phyloP scores from a whole-genome alignment of 768 basidiomycete genomes.

The Exidia glandulosa region DNA sequence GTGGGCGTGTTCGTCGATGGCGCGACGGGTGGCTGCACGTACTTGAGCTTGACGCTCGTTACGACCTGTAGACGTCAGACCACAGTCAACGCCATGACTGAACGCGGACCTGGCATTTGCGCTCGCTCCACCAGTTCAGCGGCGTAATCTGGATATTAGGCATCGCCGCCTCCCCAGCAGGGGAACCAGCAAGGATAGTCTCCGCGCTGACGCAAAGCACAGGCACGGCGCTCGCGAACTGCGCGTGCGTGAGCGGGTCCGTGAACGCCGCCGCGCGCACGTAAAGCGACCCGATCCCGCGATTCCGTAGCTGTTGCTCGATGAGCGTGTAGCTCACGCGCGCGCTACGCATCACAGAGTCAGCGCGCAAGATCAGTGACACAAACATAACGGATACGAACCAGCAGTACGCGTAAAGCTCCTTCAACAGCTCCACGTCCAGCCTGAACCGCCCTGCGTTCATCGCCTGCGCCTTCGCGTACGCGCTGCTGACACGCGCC shows the following conservation, averaged over 20 bases:
- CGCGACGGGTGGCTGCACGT: slow-evolving; percentile 71
- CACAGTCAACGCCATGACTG: not conserved
- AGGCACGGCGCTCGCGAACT: slow-evolving; percentile 67
- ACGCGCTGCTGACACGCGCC: not conserved
- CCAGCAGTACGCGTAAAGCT: slow-evolving; percentile 85
- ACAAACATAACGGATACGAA: slow-evolving; percentile 19
- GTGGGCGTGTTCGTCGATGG: not conserved
- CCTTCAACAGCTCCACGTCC: slow-evolving; percentile 59
- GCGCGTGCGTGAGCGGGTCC: slow-evolving; percentile 36
- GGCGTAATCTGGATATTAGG: slow-evolving; percentile 83
- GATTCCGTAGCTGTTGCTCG: slow-evolving; percentile 76
- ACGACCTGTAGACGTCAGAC: slow-evolving; percentile 51
- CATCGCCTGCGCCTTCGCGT: not conserved
- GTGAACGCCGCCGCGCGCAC: slow-evolving; percentile 41
- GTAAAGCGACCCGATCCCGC: slow-evolving; percentile 65
- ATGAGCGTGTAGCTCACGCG: slow-evolving; percentile 85
- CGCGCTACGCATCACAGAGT: slow-evolving; percentile 40
- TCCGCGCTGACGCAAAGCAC: slow-evolving; percentile 73
- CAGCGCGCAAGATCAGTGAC: not conserved
- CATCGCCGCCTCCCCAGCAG: slow-evolving; percentile 87
- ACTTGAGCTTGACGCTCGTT: slow-evolving; percentile 83
- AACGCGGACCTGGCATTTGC: slow-evolving; percentile 55
- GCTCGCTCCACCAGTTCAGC: slow-evolving; percentile 84
- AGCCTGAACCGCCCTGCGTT: slow-evolving; percentile 40
- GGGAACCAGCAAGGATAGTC: slow-evolving; percentile 70